Percentiles rank a stretch among this genome's conserved stretches.
Conservation (phyloP, 2,329 filamentous ascomycete species). For the Trichoderma asperellum region DNA sequence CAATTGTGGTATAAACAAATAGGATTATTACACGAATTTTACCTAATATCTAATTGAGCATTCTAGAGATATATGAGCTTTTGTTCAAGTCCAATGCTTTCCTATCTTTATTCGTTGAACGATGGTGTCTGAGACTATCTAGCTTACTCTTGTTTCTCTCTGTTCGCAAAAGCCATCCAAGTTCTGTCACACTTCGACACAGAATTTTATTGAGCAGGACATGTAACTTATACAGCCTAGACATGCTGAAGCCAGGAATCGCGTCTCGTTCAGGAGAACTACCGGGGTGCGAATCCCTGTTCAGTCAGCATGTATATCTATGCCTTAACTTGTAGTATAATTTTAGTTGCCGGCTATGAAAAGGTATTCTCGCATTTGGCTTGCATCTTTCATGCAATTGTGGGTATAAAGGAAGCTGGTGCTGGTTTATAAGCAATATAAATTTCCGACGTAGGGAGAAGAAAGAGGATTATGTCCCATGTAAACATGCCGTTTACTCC, state of each 20-base stretch:
- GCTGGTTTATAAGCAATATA: not conserved
- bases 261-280: not conserved
- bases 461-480: not conserved
- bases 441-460: not conserved
- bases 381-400: not conserved
- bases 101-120: not conserved
- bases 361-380: not conserved
- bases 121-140: not conserved
- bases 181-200: not conserved
- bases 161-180: not conserved
- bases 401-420: not conserved
- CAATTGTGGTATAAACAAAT: not conserved
- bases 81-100: not conserved
- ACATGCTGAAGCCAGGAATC: not conserved
- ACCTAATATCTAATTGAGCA: not conserved
- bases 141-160: not conserved
- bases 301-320: not conserved
- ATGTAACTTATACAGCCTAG: not conserved
- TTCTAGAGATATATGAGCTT: not conserved
- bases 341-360: no score
- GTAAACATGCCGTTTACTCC: not conserved
- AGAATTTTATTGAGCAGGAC: not conserved
- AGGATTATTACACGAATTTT: not conserved
- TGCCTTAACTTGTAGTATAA: not conserved
- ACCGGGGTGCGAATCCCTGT: not conserved